Evolutionary conservation across 352 stramenopile species (phyloP).

Genomic region (Globisporangium camurandrum): DNA sequence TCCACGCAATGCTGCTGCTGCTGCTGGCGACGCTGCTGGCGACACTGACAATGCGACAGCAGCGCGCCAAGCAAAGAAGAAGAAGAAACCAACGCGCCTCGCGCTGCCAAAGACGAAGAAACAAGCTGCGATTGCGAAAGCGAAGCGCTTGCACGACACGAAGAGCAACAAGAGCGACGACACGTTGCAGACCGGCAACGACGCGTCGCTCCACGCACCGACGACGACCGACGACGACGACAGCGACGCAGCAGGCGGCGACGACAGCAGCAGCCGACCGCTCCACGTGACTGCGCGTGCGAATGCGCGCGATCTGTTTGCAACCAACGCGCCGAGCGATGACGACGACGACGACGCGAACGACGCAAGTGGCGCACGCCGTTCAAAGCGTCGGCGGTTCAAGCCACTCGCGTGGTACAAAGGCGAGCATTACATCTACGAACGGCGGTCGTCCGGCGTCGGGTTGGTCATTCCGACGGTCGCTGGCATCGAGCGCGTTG

Average conservation of each 20-base stretch:
- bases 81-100: too few species aligned
- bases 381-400: conserved; percentile 69
- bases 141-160: too few species aligned
- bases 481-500: conserved; percentile 54
- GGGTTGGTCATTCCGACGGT: conserved; percentile 77
- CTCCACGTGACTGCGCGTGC: conserved; percentile 12
- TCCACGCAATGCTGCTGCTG: too few species aligned
- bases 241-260: not conserved
- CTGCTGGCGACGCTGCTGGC: too few species aligned
- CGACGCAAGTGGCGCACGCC: conserved; percentile 43
- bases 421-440: conserved; percentile 81
- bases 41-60: too few species aligned
- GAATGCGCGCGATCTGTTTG: conserved; percentile 19
- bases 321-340: conserved; percentile 38
- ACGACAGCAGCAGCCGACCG: conserved; percentile 1
- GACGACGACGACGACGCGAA: conserved; percentile 29
- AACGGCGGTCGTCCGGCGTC: conserved; percentile 74
- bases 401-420: conserved; percentile 88
- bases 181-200: conserved; percentile 41
- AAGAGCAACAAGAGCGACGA: not conserved
- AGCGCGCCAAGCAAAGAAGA: too few species aligned
- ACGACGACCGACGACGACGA: conserved; percentile 37
- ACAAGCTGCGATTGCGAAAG: conserved; percentile 16
- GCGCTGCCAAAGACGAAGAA: too few species aligned
- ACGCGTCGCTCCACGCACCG: conserved; percentile 45